Conservation (phyloP, 1,284 basidiomycete genomes). For the Ustilago loliicola region DNA sequence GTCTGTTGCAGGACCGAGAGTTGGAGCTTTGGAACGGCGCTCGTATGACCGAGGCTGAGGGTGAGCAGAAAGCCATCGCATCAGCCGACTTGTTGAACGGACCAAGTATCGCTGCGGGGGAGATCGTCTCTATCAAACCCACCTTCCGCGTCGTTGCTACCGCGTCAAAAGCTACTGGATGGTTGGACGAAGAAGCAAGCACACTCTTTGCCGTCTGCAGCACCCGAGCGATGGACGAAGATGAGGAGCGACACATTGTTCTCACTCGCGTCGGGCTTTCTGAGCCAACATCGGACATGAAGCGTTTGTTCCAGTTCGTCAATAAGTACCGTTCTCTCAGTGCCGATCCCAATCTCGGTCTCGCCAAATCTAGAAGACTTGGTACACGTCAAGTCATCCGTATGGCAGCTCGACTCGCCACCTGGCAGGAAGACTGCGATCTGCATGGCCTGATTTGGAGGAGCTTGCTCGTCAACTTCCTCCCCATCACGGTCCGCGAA, state of each 20-base stretch:
- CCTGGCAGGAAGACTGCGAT: constrained; percentile 64
- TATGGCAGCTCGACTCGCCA: constrained; percentile 66
- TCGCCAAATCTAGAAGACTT: constrained; percentile 68
- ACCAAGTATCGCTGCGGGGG: constrained; percentile 19
- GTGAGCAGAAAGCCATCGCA: neutral
- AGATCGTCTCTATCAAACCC: constrained; percentile 48
- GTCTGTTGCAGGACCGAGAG: constrained; percentile 68
- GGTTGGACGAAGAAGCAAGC: constrained; percentile 70
- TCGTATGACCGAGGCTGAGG: constrained; percentile 47
- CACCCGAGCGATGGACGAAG: constrained; percentile 68
- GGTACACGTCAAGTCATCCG: constrained; percentile 71
- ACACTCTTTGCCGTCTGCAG: constrained; percentile 68
- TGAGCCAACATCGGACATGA: constrained; percentile 39
- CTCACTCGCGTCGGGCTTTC: constrained; percentile 38
- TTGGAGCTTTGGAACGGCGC: constrained; percentile 68
- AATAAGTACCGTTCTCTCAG: constrained; percentile 63
- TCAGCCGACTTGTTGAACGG: neutral
- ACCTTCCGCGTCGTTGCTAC: constrained; percentile 70
- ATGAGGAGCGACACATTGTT: constrained; percentile 67
- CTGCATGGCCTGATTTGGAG: constrained; percentile 66
- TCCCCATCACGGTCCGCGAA: constrained; percentile 68
- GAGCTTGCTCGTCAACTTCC: constrained; percentile 69
- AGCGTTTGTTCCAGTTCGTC: constrained; percentile 65
- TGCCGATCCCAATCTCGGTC: constrained; percentile 61
- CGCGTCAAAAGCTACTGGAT: constrained; percentile 62